Conservation (phyloP, 2,329 filamentous ascomycete genomes). For the Tolypocladium amazonense region DNA sequence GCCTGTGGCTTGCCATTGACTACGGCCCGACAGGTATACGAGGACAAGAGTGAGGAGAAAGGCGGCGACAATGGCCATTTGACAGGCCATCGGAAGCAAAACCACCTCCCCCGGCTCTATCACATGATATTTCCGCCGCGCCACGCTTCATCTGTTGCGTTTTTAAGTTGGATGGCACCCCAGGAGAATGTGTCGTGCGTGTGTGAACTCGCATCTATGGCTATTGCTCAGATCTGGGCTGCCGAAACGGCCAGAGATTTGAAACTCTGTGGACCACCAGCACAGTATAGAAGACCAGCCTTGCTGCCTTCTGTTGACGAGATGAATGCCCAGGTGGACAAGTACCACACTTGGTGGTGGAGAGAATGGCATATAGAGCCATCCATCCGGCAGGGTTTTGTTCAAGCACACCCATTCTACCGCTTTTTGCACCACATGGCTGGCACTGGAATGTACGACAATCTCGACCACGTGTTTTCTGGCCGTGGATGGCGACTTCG, state of each 20-base stretch:
- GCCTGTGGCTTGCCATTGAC: not conserved
- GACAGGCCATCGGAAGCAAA: conserved; percentile 3
- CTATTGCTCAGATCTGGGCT: conserved; percentile 28
- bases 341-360: conserved; percentile 16
- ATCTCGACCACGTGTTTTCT: conserved; percentile 12
- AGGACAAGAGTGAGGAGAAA: not conserved
- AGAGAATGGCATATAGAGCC: conserved; percentile 10
- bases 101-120: conserved; percentile 22
- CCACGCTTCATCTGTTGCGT: conserved; percentile 28
- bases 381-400: conserved; percentile 10
- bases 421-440: conserved; percentile 14
- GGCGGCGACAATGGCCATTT: conserved; percentile 2
- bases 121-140: conserved; percentile 30
- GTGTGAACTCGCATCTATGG: conserved; percentile 28
- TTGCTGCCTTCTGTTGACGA: conserved; percentile 9
- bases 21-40: not conserved
- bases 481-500: conserved; percentile 11
- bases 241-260: not conserved
- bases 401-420: conserved; percentile 11
- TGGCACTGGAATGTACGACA: conserved; percentile 15
- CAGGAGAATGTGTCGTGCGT: conserved; percentile 20
- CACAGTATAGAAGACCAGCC: conserved; percentile 9
- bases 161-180: conserved; percentile 24
- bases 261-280: not conserved
- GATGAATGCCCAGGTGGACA: conserved; percentile 15